phyloP scores from a whole-genome alignment of 345 rosid species.

The Cardiospermum halicacabum region DNA sequence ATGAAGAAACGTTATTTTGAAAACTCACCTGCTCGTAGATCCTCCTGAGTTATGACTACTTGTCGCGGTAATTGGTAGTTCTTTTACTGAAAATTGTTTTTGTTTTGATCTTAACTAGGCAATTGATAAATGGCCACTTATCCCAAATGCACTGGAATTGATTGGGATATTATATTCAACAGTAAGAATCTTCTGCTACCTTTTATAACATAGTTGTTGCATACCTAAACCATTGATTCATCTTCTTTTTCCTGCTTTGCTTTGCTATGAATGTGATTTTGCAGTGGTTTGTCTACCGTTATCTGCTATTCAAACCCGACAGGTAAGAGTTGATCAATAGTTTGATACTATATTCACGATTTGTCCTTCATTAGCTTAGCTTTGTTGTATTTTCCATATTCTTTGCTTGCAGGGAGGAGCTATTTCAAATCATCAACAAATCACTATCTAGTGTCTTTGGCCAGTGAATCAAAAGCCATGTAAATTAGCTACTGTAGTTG shows the following conservation, averaged over 20 bases:
- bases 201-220: background rate
- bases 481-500: background rate
- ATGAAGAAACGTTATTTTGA: background rate
- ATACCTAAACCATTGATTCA: background rate
- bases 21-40: no score
- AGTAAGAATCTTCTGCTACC: slow-evolving; percentile 39
- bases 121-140: slow-evolving; percentile 71
- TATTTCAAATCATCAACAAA: slow-evolving; percentile 55
- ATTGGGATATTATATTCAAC: slow-evolving; percentile 71
- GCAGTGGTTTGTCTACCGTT: slow-evolving; percentile 93
- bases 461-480: slow-evolving; percentile 31
- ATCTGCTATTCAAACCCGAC: slow-evolving; percentile 86
- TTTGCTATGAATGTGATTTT: background rate
- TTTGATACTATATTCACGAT: no score
- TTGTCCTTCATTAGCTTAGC: background rate
- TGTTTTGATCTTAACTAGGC: slow-evolving; percentile 35
- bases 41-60: background rate
- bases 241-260: background rate
- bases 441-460: slow-evolving; percentile 60
- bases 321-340: no score
- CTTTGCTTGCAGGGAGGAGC: slow-evolving; percentile 56
- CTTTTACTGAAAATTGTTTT: slow-evolving; percentile 4
- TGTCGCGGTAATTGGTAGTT: slow-evolving; percentile 4
- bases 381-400: background rate
- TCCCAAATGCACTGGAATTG: slow-evolving; percentile 62